These are phyloP conservation scores for Cystobasidium tubakii DNA, from an alignment of 768 basidiomycete genomes.

Conservation along the genomic window DNA sequence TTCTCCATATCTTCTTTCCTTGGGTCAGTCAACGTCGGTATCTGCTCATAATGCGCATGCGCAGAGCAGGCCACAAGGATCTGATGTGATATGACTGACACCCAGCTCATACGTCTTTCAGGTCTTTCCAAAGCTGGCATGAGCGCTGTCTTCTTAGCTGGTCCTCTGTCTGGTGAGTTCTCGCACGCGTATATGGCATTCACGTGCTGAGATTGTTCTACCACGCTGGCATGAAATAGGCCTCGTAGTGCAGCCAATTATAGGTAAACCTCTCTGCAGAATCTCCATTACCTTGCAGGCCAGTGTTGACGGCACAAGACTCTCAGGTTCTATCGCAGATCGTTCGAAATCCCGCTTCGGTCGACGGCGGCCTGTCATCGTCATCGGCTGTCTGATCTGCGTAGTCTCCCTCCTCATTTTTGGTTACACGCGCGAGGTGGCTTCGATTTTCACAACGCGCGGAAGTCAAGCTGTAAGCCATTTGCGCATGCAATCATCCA, in stretches of 20 bases:
- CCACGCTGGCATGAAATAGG: constrained; percentile 5
- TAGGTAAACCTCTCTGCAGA: constrained; percentile 26
- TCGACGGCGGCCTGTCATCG: constrained; percentile 33
- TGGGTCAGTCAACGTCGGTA: constrained; percentile 8
- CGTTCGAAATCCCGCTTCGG: constrained; percentile 35
- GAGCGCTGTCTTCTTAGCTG: constrained; percentile 37
- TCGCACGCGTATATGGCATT: neutral
- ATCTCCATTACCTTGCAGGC: neutral
- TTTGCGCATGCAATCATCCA: constrained; percentile 6
- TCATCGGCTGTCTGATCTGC: constrained; percentile 28
- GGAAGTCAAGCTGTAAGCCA: constrained; percentile 18
- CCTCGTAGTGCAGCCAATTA: constrained; percentile 35
- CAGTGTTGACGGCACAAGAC: neutral
- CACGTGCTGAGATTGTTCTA: neutral
- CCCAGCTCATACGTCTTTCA: too few relatives aligned
- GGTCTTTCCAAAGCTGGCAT: constrained; percentile 34
- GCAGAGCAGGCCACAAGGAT: too few relatives aligned
- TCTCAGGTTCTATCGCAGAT: constrained; percentile 27
- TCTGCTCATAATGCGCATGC: neutral
- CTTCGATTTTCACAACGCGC: constrained; percentile 18
- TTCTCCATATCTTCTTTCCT: constrained; percentile 38
- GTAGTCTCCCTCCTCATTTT: constrained; percentile 31
- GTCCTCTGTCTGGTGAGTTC: constrained; percentile 32
- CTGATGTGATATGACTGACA: too few relatives aligned
- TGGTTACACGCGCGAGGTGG: constrained; percentile 34